Percentiles rank a stretch among this genome's conserved stretches.
Conservation (phyloP, 306 rosid genomes). For the Notholithocarpus densiflorus region DNA sequence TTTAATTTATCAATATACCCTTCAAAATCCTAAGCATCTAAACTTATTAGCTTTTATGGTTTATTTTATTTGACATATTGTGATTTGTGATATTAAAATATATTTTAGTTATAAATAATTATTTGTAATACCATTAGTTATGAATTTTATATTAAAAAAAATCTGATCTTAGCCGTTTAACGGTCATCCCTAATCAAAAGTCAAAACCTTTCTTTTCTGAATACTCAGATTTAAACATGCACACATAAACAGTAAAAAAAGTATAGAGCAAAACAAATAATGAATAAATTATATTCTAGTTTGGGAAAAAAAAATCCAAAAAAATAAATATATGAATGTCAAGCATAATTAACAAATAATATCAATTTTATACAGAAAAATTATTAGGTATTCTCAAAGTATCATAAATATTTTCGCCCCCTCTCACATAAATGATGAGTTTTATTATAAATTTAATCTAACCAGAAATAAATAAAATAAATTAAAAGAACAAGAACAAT, state of each 20-base stretch:
- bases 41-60: too few species aligned
- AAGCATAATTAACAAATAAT: background rate
- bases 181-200: too few species aligned
- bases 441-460: fast-evolving
- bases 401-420: too few species aligned
- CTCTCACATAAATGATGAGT: too few species aligned
- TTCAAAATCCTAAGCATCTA: background rate
- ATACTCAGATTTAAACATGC: background rate
- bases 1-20: too few species aligned
- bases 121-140: too few species aligned
- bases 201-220: background rate
- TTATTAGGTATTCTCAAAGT: too few species aligned
- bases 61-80: too few species aligned
- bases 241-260: background rate
- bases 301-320: background rate
- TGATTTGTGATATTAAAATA: too few species aligned
- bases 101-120: too few species aligned
- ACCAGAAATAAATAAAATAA: background rate
- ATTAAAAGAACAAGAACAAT: background rate
- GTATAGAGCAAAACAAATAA: background rate
- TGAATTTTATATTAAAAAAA: too few species aligned
- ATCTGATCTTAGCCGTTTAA: too few species aligned
- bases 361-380: background rate
- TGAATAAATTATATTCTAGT: background rate
- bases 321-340: background rate